Evolutionary conservation across 768 basidiomycete species (phyloP), one percentile per base, ranked within the genome.

Genomic region (Psilocybe cyanescens): DNA sequence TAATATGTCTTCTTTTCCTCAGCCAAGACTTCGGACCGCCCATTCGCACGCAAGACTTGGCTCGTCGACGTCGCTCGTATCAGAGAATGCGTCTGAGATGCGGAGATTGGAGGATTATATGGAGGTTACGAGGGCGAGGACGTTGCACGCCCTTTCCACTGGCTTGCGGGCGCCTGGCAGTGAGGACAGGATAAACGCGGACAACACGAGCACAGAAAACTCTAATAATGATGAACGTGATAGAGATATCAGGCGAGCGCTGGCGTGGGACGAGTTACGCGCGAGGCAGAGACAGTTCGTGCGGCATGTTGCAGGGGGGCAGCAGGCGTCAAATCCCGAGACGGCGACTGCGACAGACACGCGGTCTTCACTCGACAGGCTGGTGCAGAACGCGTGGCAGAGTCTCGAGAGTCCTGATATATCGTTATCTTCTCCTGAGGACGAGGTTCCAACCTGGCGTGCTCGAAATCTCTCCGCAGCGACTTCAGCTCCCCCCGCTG

Each of bases 21-120:
- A 29, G 47, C 44, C 39, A 35, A 16, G 53, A 47, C 39, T 24
- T 35, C 65, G 56, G 52, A n/a, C 60, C 9, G n/a, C 33, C 14
- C 52, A 60, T 35, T 35, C 39, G 4, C 59, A 48, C n/a, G 50
- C 52, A 17, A 51, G 57, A 39, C 63, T 56, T 44, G 55, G 64
- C 4, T 64, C 69, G 8, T 73, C 77, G 24, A 82, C 75, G 37
- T 79, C 77, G 0, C 76, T 79, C 47, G 75, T 80, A 44, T 74
- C 76, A 1, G 83, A 84, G 65, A 82, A 73, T 60, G 77, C 78
- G 2, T 75, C 75, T 9, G 83, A 82, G 55, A 73, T 76, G 49
- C 74, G 79, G 30, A 71, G 78, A 16, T 69, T 74, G 17, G 71
- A 69, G 7, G 79, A 80, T 17, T 70, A 77, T 33, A 72, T 75